Conservation (phyloP, 208 protist genomes). For the Acanthamoeba rhysodes region DNA sequence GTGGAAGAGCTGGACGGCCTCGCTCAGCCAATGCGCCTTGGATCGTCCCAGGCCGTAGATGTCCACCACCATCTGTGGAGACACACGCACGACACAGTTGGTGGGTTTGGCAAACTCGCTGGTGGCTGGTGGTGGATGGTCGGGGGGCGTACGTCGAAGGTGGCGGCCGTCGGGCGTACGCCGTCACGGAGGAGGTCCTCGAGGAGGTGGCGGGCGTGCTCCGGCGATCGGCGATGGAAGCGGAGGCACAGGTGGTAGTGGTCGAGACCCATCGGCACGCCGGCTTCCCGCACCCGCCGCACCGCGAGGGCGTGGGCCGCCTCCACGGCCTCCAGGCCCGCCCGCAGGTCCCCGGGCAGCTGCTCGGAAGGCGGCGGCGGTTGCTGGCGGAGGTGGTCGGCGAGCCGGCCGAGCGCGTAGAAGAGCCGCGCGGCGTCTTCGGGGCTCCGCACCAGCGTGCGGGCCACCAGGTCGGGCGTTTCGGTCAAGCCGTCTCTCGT, state of each 20-base stretch:
- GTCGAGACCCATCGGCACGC: background rate
- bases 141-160: background rate
- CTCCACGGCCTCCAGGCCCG: background rate
- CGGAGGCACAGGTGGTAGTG: constrained; percentile 14
- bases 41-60: background rate
- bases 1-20: background rate
- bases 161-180: background rate
- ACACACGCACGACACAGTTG: background rate
- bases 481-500: background rate
- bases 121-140: background rate
- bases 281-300: background rate
- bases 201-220: background rate
- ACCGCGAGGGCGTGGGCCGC: background rate
- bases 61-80: background rate
- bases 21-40: background rate
- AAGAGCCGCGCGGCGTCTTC: constrained; percentile 10
- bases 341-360: background rate
- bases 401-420: background rate
- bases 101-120: too few relatives aligned
- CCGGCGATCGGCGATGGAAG: background rate
- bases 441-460: background rate
- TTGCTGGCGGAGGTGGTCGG: background rate
- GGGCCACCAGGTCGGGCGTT: background rate
- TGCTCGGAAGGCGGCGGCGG: background rate
- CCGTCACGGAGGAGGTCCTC: background rate